Base-by-base conservation (phyloP, 1,284 basidiomycete species). In the Singerocomus inundabilis region DNA sequence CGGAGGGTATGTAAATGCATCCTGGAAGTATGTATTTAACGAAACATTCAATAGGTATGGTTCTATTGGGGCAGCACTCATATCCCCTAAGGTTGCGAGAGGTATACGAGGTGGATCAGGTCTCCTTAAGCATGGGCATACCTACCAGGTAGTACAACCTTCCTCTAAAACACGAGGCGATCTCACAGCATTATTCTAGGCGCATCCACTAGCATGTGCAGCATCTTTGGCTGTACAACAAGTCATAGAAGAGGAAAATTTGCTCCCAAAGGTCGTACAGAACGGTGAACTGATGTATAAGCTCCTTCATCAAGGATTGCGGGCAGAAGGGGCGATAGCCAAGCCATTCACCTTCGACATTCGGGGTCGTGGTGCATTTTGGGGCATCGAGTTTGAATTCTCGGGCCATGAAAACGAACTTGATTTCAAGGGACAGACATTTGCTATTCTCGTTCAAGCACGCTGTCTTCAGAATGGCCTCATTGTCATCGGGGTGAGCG, bases 71-170 rank as follows among this genome's bases (percentile, higher is more conserved):
- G 91, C 88, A 0, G 75, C 91, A 5, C 77, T 93, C 37, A 77
- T 92, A 64, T 84, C 80, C n/a, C 77, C 83, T 57, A 76, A 75
- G 49, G 78, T 94, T 32, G 82, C 86, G 1, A 75, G 81, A 48
- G 89, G 84, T 5, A 77, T 94, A 52, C 74, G 78, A 8, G 77
- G 76, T 49, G 74, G 80, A 33, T 80, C 82, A 7, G 89, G 87
- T 26, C 71, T 85, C 55, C 83, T 84, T 78, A 87, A 87, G 63
- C 90, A 93, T 63, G 91, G 91, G 0, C 90, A 93, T 66, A 93
- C 91, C 0, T 94, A 91, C 65, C 90, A 92, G 74, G 85, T 80
- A 58, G 21, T 58, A 42, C 33, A 25, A 31, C 24, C 24, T 36
- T 29, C 32, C 13, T 43, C 31, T 48, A 7, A 43, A 21, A 29